Conservation (phyloP, 169 alveolate species). For the Blepharisma undulans region DNA sequence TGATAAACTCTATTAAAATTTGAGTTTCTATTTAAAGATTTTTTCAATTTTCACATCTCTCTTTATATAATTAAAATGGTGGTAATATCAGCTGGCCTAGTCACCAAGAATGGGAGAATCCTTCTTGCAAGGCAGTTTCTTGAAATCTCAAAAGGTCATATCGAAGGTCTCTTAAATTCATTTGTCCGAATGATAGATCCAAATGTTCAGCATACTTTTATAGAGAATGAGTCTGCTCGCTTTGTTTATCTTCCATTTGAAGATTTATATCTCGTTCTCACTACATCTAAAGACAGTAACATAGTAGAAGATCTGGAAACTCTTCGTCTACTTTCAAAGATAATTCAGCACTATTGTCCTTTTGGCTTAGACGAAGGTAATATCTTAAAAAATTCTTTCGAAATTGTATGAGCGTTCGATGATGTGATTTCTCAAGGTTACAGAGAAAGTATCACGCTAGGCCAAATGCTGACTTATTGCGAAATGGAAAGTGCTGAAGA, state of each 20-base stretch:
- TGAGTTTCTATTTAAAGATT: background rate
- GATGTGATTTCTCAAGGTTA: slow-evolving; percentile 77
- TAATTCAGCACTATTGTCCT: slow-evolving; percentile 61
- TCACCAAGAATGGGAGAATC: slow-evolving; percentile 74
- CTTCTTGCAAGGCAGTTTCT: slow-evolving; percentile 70
- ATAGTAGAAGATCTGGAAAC: slow-evolving; percentile 81
- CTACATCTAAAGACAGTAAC: slow-evolving; percentile 73
- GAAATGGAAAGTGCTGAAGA: slow-evolving; percentile 44
- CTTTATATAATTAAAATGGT: slow-evolving; percentile 55
- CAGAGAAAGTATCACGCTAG: slow-evolving; percentile 70
- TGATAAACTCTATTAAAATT: background rate
- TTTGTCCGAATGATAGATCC: slow-evolving; percentile 71
- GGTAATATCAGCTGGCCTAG: slow-evolving; percentile 72
- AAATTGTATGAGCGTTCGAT: slow-evolving; percentile 72
- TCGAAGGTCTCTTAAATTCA: slow-evolving; percentile 70
- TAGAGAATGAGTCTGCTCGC: slow-evolving; percentile 73
- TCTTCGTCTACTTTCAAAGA: slow-evolving; percentile 64
- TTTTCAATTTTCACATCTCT: background rate
- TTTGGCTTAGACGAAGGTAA: slow-evolving; percentile 62
- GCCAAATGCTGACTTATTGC: slow-evolving; percentile 49
- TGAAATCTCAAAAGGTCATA: slow-evolving; percentile 56
- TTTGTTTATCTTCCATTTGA: slow-evolving; percentile 81
- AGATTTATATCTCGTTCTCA: slow-evolving; percentile 65
- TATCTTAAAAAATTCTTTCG: slow-evolving; percentile 71
- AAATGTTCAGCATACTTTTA: slow-evolving; percentile 67